A percentile compares a stretch with the other conserved stretches of the same genome.
These are phyloP conservation scores for Alisma plantagoaquatica DNA, from an alignment of 106 monocot genomes.

Conservation along the genomic window DNA sequence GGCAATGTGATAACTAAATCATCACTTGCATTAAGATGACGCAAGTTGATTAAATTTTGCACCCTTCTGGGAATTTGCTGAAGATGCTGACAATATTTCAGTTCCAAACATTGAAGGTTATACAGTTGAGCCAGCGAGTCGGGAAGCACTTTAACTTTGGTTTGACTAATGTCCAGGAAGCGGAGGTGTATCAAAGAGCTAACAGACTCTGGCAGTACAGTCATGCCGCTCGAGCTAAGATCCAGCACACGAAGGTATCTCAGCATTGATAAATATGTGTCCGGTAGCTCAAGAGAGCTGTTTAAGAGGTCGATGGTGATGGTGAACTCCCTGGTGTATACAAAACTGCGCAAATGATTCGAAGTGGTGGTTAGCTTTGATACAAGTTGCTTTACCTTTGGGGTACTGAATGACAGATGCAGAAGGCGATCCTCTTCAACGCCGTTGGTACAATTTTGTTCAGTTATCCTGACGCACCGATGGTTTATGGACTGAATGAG, in stretches of 20 bases:
- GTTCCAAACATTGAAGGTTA: slow-evolving; percentile 9
- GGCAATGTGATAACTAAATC: not conserved
- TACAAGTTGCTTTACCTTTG: not conserved
- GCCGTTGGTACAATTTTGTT: not conserved
- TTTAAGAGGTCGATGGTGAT: not conserved
- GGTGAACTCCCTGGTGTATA: not conserved
- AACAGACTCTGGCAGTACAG: slow-evolving; percentile 5
- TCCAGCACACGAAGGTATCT: not conserved
- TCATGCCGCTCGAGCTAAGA: not conserved
- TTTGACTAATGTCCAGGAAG: slow-evolving; percentile 1
- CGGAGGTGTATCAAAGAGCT: slow-evolving; percentile 20
- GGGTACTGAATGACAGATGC: not conserved
- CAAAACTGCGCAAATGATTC: not conserved
- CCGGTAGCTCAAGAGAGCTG: not conserved
- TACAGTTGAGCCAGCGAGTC: not conserved
- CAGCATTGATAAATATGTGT: not conserved
- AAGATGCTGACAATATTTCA: slow-evolving; percentile 7
- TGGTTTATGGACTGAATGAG: slow-evolving; percentile 15
- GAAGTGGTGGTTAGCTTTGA: not conserved
- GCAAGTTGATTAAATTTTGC: slow-evolving; percentile 6
- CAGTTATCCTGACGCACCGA: slow-evolving; percentile 6
- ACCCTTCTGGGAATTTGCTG: slow-evolving; percentile 5
- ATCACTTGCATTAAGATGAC: slow-evolving; percentile 10
- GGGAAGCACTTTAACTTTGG: slow-evolving; percentile 6
- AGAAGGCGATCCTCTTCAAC: slow-evolving; percentile 13